Conservation (phyloP, 768 basidiomycete genomes). For the Calocybe indica region DNA sequence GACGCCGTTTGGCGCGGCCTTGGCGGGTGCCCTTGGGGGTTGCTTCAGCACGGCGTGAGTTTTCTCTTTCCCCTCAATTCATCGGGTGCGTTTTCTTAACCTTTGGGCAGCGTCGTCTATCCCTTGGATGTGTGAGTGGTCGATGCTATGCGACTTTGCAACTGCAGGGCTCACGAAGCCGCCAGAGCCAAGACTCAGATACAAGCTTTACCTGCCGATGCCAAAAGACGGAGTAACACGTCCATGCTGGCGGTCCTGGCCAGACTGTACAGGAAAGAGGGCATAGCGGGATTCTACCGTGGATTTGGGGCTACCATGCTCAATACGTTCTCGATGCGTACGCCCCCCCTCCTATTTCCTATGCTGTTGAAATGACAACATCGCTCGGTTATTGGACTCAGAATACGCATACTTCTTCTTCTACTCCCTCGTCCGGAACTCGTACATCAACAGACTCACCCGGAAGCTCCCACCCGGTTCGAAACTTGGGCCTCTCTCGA, state of each 20-base stretch:
- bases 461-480: slow-evolving; percentile 54
- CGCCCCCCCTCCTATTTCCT: slow-evolving; percentile 23
- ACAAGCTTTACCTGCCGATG: slow-evolving; percentile 62
- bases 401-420: slow-evolving; percentile 99
- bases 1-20: slow-evolving; percentile 83
- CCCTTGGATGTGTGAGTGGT: slow-evolving; percentile 84
- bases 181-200: slow-evolving; percentile 89
- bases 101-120: slow-evolving; percentile 68
- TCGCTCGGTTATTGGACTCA: slow-evolving; percentile 21
- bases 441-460: slow-evolving; percentile 70
- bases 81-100: slow-evolving; percentile 4
- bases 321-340: slow-evolving; percentile 97
- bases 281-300: slow-evolving; percentile 76
- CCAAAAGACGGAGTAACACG: slow-evolving; percentile 46
- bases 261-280: slow-evolving; percentile 75
- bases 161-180: slow-evolving; percentile 5
- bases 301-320: slow-evolving; percentile 97
- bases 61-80: neutral
- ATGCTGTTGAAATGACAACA: neutral
- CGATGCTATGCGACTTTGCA: neutral
- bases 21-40: slow-evolving; percentile 90
- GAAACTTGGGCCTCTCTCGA: slow-evolving; percentile 59
- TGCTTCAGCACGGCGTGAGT: slow-evolving; percentile 92
- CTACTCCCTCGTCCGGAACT: slow-evolving; percentile 84
- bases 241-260: slow-evolving; percentile 63